Evolutionary conservation across 257 asterid genomes (phyloP), one percentile per base, ranked within the genome.

Genomic region (Capsicum pubescens): DNA sequence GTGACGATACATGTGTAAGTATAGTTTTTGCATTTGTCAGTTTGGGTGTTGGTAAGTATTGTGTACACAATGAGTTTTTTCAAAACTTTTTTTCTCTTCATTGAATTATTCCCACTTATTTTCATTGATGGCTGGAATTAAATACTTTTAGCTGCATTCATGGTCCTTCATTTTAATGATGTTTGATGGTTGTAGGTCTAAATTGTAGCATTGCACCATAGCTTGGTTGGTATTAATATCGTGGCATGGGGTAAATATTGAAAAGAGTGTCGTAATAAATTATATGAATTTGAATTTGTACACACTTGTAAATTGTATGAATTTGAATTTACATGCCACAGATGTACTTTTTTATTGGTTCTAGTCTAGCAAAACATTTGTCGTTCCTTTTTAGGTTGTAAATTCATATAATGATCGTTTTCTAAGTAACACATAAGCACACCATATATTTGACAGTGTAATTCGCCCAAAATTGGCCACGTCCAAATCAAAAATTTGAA

Each of bases 131-230:
- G 21, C 8, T 21, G 61, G 46, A 76, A 50, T 8, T 2, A 52
- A 64, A 64, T 32, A 26, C 17, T 64, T 64, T 1, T 64, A 26
- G 44, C 71, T 44, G 71, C 81, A 76, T 52, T 74, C 8, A 52
- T 35, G 42, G 4, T 54, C 44, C 80, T 52, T 16, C 61, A 11
- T 19, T 42, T 74, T 21, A 50, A 74, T 21, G 81, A 52, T 74
- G 46, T 21, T 50, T 74, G 19, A 74, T 74, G 61, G 61, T 21
- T 50, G 46, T 21, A 54, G 81, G n/a, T 19, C 81, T 74, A 50
- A 50, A 74, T 50, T 50, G 61, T 48, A 69, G 55, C 55, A 21
- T 17, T 70, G 8, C 0, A 1, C 56, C 35, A 5, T 69, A 48
- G 42, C n/a, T 48, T 36, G 44, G 81, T 74, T 12, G 21, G 7